phyloP scores from a whole-genome alignment of 106 monocot species.

The Dendrobium nobile region DNA sequence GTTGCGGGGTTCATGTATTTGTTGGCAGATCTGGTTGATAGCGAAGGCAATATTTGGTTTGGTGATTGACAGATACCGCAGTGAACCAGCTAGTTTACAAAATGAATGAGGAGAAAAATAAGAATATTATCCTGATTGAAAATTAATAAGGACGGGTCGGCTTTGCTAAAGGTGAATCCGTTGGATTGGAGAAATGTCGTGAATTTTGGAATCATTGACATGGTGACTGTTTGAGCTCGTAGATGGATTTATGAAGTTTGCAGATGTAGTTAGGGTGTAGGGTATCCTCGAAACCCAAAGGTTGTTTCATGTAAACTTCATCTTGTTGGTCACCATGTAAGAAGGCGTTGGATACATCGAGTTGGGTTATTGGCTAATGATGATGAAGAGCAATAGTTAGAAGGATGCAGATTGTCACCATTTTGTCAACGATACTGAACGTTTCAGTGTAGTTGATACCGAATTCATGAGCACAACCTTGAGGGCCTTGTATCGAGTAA shows the following conservation, averaged over 20 bases:
- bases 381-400: background rate
- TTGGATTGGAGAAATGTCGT: background rate
- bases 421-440: background rate
- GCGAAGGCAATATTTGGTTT: too few species aligned
- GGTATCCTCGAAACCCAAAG: background rate
- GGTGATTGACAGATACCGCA: too few species aligned
- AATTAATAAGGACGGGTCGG: background rate
- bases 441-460: conserved; percentile 1
- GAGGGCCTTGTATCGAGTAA: background rate
- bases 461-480: background rate
- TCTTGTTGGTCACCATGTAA: conserved; percentile 1
- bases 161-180: background rate
- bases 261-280: background rate
- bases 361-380: background rate
- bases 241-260: background rate
- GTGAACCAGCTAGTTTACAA: too few species aligned
- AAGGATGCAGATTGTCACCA: background rate
- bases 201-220: background rate
- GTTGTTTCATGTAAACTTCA: conserved; percentile 10
- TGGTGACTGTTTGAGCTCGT: conserved; percentile 7
- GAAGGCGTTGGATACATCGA: conserved; percentile 9
- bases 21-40: too few species aligned
- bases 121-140: background rate
- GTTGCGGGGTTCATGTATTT: too few species aligned
- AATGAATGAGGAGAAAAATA: background rate